These are phyloP conservation scores for Kuraishia borneana DNA, from an alignment of 805 yeast species.

Conservation along the genomic window DNA sequence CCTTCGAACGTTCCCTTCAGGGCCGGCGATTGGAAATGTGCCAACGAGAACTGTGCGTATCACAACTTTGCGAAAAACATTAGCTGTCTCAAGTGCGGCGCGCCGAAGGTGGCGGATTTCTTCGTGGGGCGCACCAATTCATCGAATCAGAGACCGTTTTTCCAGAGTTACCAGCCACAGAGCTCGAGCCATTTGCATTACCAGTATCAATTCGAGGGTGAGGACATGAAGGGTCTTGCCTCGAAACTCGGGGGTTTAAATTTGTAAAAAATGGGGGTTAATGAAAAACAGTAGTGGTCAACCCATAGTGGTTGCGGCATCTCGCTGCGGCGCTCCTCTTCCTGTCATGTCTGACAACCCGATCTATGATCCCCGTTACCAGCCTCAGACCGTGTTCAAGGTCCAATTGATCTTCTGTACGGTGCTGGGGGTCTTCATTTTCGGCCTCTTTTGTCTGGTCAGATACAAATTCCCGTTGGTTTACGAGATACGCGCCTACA, in stretches of 20 bases:
- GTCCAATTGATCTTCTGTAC: constrained; percentile 42
- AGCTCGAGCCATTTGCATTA: constrained; percentile 7
- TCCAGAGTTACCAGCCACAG: constrained; percentile 12
- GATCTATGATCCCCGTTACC: constrained; percentile 24
- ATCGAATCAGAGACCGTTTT: too few relatives aligned
- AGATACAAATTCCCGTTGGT: constrained; percentile 46
- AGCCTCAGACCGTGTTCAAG: constrained; percentile 43
- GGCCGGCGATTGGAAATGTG: constrained; percentile 96
- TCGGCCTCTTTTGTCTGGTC: constrained; percentile 36
- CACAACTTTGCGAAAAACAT: constrained; percentile 90
- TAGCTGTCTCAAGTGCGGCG: constrained; percentile 81
- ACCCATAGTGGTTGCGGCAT: too few relatives aligned
- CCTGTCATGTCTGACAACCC: constrained; percentile 1
- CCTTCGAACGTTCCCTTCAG: constrained; percentile 70
- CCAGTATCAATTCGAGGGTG: constrained; percentile 3
- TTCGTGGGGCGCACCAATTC: too few relatives aligned
- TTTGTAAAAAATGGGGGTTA: too few relatives aligned
- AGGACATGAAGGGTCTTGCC: constrained; percentile 9
- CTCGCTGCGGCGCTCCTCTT: too few relatives aligned
- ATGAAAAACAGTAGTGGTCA: too few relatives aligned
- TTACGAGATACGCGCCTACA: constrained; percentile 41
- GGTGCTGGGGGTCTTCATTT: constrained; percentile 32
- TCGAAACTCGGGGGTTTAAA: constrained; percentile 11
- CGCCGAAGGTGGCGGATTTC: too few relatives aligned
- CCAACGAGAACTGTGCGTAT: constrained; percentile 65